Evolutionary conservation across 331 rosid species (phyloP), one percentile per base, ranked within the genome.

Genomic region (Stylosanthes scabra): DNA sequence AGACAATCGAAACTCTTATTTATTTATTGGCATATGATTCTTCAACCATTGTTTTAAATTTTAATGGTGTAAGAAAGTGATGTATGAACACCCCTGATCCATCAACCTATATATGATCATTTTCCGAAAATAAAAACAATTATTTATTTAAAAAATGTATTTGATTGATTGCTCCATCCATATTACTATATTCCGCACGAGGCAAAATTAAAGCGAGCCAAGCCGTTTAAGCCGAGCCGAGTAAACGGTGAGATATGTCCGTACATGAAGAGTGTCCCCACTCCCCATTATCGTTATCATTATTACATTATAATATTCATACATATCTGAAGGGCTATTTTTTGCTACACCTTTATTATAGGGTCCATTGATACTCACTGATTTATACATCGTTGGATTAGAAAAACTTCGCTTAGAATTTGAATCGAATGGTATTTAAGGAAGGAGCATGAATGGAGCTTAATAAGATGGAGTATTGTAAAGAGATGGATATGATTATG

Each of bases 181-280:
- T 51, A 51, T n/a, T 13, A 12, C 3, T 12, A 3, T 12, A 47
- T 12, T 65, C 8, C 28, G 65, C 83, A 81, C 78, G 81, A 58
- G 85, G 78, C 51, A 71, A 81, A 76, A 78, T 44, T 11, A 45
- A 7, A 9, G 27, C 50, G 60, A 51, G 54, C 13, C 37, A 74
- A 74, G 63, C 29, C 8, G 44, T 42, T 0, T 49, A n/a, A 77
- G 74, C 47, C 8, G 20, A 80, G 82, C 76, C 58, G 55, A 81
- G 83, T 39, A 2, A 61, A 47, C 16, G 37, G 11, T 7, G 13
- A 11, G 44, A 9, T 50, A 56, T 8, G 70, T 72, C 71, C 76
- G 71, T 78, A 75, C 81, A 7, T 51, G 25, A 49, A 10, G 42
- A 49, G 70, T 9, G 54, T n/a, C n/a, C n/a, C n/a, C n/a, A n/a